Evolutionary conservation across 2,329 filamentous ascomycete genomes (phyloP).

Genomic region (Aspergillus vadensis): DNA sequence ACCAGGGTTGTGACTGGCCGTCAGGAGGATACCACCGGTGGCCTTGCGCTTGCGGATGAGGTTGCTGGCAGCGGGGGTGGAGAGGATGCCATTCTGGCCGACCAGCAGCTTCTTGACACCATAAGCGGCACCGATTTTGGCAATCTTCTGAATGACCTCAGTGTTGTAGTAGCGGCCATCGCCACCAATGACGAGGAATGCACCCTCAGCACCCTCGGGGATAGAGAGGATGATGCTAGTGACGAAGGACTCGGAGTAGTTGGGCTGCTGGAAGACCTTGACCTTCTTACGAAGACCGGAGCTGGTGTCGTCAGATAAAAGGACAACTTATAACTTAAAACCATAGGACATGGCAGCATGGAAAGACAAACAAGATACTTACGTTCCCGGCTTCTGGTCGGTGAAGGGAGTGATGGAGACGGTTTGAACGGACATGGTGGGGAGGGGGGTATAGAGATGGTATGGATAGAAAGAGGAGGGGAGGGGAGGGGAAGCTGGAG

Average conservation of each 20-base stretch:
- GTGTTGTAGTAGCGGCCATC: constrained; percentile 98
- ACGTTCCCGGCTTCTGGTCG: constrained; percentile 99
- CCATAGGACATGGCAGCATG: constrained; percentile 15
- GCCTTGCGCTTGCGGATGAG: constrained; percentile 92
- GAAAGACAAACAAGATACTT: constrained; percentile 51
- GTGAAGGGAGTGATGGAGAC: constrained; percentile 82
- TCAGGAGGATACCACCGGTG: constrained; percentile 94
- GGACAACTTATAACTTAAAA: constrained; percentile 1
- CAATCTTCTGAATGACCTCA: constrained; percentile 93
- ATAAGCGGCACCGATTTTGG: constrained; percentile 94
- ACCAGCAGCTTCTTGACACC: constrained; percentile 98
- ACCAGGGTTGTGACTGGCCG: constrained; percentile 96
- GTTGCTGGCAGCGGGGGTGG: constrained; percentile 93
- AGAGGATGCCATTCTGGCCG: constrained; percentile 94
- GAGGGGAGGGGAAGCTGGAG: background rate
- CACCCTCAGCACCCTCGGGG: constrained; percentile 84
- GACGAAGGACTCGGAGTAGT: constrained; percentile 97
- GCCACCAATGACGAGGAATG: constrained; percentile 93
- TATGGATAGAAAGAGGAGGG: constrained; percentile 1
- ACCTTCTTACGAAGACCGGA: constrained; percentile 99
- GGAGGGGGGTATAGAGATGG: constrained; percentile 5
- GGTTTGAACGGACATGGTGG: constrained; percentile 71
- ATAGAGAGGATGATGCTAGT: constrained; percentile 94
- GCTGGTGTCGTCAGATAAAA: constrained; percentile 69
- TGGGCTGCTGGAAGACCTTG: constrained; percentile 89